Conservation (phyloP, 2,329 filamentous ascomycete genomes). For the Plectosphaerella cucumerina region DNA sequence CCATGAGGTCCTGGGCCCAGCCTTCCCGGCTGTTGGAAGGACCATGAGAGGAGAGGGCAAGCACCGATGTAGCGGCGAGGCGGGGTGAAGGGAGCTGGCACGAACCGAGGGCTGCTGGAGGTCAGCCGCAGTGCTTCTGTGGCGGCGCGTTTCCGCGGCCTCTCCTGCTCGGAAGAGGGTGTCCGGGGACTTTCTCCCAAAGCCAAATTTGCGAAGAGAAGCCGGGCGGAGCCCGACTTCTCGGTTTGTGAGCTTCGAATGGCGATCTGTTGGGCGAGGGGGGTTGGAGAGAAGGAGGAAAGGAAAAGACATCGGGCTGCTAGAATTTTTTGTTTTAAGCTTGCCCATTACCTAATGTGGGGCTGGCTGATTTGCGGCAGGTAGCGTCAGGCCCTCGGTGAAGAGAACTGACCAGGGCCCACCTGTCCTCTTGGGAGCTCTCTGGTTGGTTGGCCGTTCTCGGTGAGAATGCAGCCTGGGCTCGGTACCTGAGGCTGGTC, state of each 20-base stretch:
- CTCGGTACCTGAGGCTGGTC: too few relatives aligned
- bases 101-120: slow-evolving; percentile 53
- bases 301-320: slow-evolving; percentile 15
- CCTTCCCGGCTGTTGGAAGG: background rate
- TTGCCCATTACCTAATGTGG: slow-evolving; percentile 4
- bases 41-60: slow-evolving; percentile 14
- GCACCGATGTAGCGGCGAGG: slow-evolving; percentile 42
- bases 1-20: slow-evolving; percentile 49
- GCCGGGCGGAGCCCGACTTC: slow-evolving; percentile 36
- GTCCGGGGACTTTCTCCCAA: slow-evolving; percentile 99
- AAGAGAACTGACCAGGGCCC: background rate
- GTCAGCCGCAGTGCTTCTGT: slow-evolving; percentile 98
- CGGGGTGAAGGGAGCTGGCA: slow-evolving; percentile 27
- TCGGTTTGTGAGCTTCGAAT: slow-evolving; percentile 98
- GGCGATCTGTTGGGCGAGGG: slow-evolving; percentile 99
- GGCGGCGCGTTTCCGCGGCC: slow-evolving; percentile 96
- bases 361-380: background rate
- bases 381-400: background rate
- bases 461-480: too few relatives aligned
- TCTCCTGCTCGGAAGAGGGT: slow-evolving; percentile 44
- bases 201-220: slow-evolving; percentile 52
- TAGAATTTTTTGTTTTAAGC: slow-evolving; percentile 10
- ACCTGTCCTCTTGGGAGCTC: too few relatives aligned
- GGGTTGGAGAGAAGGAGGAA: slow-evolving; percentile 50
- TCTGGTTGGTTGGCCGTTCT: too few relatives aligned